Base-by-base conservation (phyloP, 176 grass and related monocot species). In the Thalia dealbata region DNA sequence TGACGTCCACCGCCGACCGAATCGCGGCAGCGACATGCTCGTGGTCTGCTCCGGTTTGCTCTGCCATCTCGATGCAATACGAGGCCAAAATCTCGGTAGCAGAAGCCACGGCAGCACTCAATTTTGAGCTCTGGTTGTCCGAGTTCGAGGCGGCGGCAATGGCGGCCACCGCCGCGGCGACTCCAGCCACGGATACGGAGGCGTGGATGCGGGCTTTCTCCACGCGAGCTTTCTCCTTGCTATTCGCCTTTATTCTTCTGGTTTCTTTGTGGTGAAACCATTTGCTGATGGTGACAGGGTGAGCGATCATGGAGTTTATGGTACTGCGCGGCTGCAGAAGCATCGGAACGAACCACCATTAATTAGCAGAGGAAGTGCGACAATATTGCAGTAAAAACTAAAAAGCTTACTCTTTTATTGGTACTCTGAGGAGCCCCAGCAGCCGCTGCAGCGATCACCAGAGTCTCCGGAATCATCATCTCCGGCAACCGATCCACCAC, bases 201-300 rank as follows among this genome's bases (percentile, higher is more conserved):
- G 93, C 89, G 63, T 97, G 93, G 52, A 90, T 69, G 32, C 84
- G 87, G 64, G 93, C 93, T 46, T 84, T 80, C 85, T 97, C 89
- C 13, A 83, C 79, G 48, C 93, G 87, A 12, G 76, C 83, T 76
- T 82, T 97, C 78, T 97, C 93, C 84, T 92, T 96, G 41, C 66
- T 74, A 38, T 78, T 90, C 69, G 70, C 80, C 25, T 80, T 81
- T 73, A 45, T 73, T 52, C 82, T 82, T 61, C 52, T 46, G 10
- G 65, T 50, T 60, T 97, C 93, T 73, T 76, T 84, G 84, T 84
- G 87, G 70, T 92, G 89, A 69, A 97, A 97, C 93, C 89, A 92
- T 72, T 66, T 80, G 8, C 87, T 83, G 52, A 92, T 97, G 43
- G 87, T 27, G 71, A 78, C 73, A 1, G 76, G 73, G 69, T 91